Conservation (phyloP, 1,139 yeast genomes). For the Diutina siamensis region DNA sequence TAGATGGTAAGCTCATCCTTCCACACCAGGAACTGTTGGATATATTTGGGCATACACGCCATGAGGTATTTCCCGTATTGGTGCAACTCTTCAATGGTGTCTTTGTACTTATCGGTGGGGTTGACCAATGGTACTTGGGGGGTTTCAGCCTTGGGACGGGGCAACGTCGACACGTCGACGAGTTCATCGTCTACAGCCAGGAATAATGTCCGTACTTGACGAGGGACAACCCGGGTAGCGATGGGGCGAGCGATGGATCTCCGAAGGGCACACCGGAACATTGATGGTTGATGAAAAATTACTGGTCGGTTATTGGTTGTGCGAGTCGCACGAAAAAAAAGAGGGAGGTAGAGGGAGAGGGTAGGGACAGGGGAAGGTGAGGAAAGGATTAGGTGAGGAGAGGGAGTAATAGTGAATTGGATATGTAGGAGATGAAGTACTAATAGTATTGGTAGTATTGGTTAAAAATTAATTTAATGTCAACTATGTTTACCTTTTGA, state of each 20-base stretch:
- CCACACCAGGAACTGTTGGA: conserved; percentile 84
- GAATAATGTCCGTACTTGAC: conserved; percentile 1
- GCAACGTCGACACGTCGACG: conserved; percentile 23
- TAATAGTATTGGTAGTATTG: no score
- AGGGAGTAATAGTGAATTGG: neutral
- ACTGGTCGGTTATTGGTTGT: conserved; percentile 3
- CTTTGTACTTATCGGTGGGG: conserved; percentile 69
- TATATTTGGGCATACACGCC: conserved; percentile 69
- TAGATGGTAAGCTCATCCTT: conserved; percentile 75
- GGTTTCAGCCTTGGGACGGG: conserved; percentile 25
- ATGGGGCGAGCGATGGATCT: conserved; percentile 2
- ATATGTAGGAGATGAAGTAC: neutral
- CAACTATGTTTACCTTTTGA: no score
- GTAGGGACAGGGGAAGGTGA: no score
- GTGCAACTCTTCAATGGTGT: conserved; percentile 63
- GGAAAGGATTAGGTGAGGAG: no score
- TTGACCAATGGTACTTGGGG: conserved; percentile 52
- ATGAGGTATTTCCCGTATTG: conserved; percentile 73
- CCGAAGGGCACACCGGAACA: conserved; percentile 6
- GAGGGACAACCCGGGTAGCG: neutral
- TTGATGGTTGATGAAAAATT: conserved; percentile 5
- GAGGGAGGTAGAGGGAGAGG: no score
- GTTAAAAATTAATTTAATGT: no score
- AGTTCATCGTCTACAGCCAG: neutral
- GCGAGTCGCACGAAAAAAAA: neutral